Evolutionary conservation across 495 filamentous ascomycete genomes (phyloP).

Genomic region (Podospora australis): DNA sequence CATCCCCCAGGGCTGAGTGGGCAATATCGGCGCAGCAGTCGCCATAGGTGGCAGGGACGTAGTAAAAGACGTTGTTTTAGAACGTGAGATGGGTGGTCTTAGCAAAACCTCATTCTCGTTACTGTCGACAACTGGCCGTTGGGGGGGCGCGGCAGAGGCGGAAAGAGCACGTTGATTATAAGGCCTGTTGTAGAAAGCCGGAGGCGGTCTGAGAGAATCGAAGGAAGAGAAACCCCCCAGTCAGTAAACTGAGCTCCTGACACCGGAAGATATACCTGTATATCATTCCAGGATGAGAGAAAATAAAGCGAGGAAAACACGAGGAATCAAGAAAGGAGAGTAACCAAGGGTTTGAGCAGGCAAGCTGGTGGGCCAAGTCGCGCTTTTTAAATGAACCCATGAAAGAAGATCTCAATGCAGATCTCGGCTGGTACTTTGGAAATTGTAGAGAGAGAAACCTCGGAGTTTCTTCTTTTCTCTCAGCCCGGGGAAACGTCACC

Average conservation of each 20-base stretch:
- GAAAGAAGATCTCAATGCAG: conserved; percentile 8
- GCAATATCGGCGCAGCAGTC: conserved; percentile 7
- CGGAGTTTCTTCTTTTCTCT: too few species aligned
- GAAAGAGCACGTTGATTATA: conserved; percentile 15
- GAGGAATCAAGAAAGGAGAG: conserved; percentile 4
- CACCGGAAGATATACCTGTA: background rate
- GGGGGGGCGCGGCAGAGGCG: conserved; percentile 6
- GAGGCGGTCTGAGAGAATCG: conserved; percentile 12
- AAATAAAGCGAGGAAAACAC: background rate
- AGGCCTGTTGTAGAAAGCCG: conserved; percentile 15
- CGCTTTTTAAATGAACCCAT: conserved; percentile 13
- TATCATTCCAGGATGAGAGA: background rate
- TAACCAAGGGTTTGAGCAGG: too few species aligned
- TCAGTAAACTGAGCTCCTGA: background rate
- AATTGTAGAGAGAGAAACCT: too few species aligned
- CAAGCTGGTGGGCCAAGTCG: conserved; percentile 11
- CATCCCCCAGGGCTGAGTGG: conserved; percentile 5
- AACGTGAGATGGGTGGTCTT: conserved; percentile 9
- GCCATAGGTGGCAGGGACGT: conserved; percentile 3
- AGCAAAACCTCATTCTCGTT: conserved; percentile 9
- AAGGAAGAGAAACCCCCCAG: background rate
- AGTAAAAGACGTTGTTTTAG: conserved; percentile 1
- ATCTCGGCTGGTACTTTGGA: conserved; percentile 7
- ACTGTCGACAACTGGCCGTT: conserved; percentile 2
- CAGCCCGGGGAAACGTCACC: too few species aligned